Conservation (phyloP, 1,139 yeast species). For the Geotrichum cucujoidarum region DNA sequence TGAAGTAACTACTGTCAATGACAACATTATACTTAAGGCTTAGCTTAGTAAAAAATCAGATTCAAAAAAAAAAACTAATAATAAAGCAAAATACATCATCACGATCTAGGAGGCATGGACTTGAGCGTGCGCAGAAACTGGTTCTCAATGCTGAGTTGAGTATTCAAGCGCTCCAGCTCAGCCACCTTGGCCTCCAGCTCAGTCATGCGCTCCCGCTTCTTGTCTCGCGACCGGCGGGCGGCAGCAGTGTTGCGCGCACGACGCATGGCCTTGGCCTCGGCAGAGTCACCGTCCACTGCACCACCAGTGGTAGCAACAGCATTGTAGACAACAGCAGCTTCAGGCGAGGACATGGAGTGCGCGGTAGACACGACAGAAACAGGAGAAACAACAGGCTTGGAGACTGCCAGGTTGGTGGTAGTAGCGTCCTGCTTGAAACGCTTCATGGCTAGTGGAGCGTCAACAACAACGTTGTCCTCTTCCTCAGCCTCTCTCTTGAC, state of each 20-base stretch:
- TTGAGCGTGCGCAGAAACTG: constrained; percentile 15
- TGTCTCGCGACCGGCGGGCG: constrained; percentile 90
- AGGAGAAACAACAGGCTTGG: neutral
- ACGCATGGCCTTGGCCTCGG: constrained; percentile 60
- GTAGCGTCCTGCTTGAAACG: neutral
- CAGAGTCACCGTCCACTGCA: neutral
- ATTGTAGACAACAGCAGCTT: neutral
- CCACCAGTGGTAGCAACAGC: neutral
- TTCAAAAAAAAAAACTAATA: too few species aligned
- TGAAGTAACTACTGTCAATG: too few species aligned
- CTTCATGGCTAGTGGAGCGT: too few species aligned
- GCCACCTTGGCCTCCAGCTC: constrained; percentile 79
- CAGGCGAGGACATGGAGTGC: neutral
- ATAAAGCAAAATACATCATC: neutral
- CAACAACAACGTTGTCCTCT: neutral
- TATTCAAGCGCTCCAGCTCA: constrained; percentile 38
- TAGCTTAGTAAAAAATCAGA: too few species aligned
- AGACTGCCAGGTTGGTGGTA: neutral
- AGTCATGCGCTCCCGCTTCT: constrained; percentile 82
- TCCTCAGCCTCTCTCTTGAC: neutral
- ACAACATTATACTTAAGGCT: too few species aligned
- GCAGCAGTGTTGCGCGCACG: constrained; percentile 97
- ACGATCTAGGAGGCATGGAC: constrained; percentile 11
- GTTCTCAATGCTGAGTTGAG: constrained; percentile 20
- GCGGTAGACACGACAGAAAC: neutral